Base-by-base conservation (phyloP, 345 rosid genomes). In the Cardamine resedifolia region DNA sequence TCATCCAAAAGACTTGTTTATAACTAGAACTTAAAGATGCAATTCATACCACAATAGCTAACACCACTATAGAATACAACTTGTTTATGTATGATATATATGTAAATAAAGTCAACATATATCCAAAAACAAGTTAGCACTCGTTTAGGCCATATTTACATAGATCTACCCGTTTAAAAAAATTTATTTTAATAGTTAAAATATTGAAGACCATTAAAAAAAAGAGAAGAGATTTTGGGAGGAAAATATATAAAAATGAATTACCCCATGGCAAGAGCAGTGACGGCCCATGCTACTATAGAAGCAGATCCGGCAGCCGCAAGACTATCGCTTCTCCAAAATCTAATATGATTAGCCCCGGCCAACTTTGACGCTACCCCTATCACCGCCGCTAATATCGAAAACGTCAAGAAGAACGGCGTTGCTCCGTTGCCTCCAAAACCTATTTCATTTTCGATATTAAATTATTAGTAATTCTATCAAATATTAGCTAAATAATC, bases 401-500 rank as follows among this genome's bases (percentile, higher is more conserved):
- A 59, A 41, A 95, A 88, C 5, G 79, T 77, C 74, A 95, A 63
- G 79, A 91, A 95, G 66, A 95, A 86, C 58, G 77, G 70, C 0
- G 99, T 95, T 31, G 97, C 99, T 39, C 96, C 99, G 28, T 91
- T 91, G 21, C 92, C 96, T 52, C 93, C 96, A 27, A 95, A 87
- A 77, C 99, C 96, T 87, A 48, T 34, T 28, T 3, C 26, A 15
- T 44, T 19, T 38, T 50, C 2, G 1, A 38, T 14, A 10, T 14
- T 0, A 6, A 9, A 14, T 0, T 19, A 41, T 36, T 38, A 68
- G 18, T 24, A 33, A 39, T 21, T 7, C 0, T 5, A 31, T 14
- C 1, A 7, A 2, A 52, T 1, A 12, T n/a, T n/a, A 0, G 24
- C 5, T 16, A 34, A 14, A 11, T 2, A 60, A 41, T 27, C 60